Conservation (phyloP, 495 filamentous ascomycete genomes). For the Talaromyces borbonicus region DNA sequence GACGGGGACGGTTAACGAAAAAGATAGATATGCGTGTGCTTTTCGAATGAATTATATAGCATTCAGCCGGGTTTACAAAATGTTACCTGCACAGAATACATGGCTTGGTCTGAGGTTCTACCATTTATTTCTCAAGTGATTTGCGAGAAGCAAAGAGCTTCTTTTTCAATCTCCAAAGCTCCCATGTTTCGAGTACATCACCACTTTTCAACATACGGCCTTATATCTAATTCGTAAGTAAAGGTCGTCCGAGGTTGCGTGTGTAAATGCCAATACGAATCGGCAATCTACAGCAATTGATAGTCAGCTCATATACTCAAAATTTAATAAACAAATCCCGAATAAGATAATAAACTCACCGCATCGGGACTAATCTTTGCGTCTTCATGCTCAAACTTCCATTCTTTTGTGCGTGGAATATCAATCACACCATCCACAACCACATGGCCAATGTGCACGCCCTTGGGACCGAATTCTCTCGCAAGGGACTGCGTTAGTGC, state of each 20-base stretch:
- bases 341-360: conserved; percentile 43
- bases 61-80: neutral
- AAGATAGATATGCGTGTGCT: neutral
- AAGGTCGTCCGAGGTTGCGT: conserved; percentile 73
- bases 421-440: conserved; percentile 88
- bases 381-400: conserved; percentile 49
- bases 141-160: too few relatives aligned
- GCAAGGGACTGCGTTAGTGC: conserved; percentile 72
- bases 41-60: neutral
- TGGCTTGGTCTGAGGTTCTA: too few relatives aligned
- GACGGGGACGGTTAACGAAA: conserved; percentile 1
- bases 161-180: neutral
- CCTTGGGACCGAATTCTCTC: conserved; percentile 79
- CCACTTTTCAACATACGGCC: conserved; percentile 75
- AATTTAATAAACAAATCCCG: too few relatives aligned
- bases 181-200: conserved; percentile 10
- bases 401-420: conserved; percentile 59
- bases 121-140: too few relatives aligned
- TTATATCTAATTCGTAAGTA: conserved; percentile 76
- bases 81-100: neutral
- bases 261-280: conserved; percentile 82
- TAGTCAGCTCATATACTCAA: neutral
- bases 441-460: conserved; percentile 78
- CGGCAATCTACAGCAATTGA: conserved; percentile 66
- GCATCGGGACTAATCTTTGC: conserved; percentile 72